phyloP scores from a whole-genome alignment of 768 basidiomycete genomes.

The Naganishia onofrii region DNA sequence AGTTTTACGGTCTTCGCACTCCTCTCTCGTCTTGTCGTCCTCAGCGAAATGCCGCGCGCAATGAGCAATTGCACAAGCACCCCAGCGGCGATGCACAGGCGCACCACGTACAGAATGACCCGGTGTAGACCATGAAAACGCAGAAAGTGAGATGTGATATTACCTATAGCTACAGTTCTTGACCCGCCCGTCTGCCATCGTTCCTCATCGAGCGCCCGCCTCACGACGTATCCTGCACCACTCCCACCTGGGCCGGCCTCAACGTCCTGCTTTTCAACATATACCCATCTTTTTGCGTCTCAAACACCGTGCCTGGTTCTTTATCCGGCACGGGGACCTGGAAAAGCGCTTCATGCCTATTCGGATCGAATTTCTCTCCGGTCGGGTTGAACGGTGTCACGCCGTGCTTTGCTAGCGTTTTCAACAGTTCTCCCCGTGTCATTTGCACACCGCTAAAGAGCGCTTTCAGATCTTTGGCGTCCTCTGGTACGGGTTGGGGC shows the following conservation, averaged over 20 bases:
- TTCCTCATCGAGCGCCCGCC: not conserved
- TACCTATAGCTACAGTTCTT: not conserved
- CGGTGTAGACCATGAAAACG: no score
- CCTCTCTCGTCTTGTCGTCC: no score
- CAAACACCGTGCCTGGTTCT: slow-evolving; percentile 82
- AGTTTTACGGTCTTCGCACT: no score
- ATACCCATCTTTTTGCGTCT: slow-evolving; percentile 87
- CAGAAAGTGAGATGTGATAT: not conserved
- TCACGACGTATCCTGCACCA: slow-evolving; percentile 61
- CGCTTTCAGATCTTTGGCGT: slow-evolving; percentile 58
- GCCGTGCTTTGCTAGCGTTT: slow-evolving; percentile 86
- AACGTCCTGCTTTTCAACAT: slow-evolving; percentile 90
- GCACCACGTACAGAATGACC: no score
- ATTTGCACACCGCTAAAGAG: slow-evolving; percentile 84
- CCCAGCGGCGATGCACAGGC: no score
- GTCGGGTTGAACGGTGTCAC: slow-evolving; percentile 87
- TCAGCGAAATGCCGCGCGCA: no score
- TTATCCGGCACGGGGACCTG: slow-evolving; percentile 83
- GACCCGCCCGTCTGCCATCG: not conserved
- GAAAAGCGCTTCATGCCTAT: slow-evolving; percentile 89
- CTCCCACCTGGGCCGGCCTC: slow-evolving; percentile 94
- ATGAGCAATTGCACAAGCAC: no score
- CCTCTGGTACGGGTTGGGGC: slow-evolving; percentile 47
- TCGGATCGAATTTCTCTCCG: slow-evolving; percentile 92
- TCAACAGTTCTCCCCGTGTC: slow-evolving; percentile 83